Base-by-base conservation (phyloP, 768 basidiomycete genomes). In the Psilocybe cubensis region DNA sequence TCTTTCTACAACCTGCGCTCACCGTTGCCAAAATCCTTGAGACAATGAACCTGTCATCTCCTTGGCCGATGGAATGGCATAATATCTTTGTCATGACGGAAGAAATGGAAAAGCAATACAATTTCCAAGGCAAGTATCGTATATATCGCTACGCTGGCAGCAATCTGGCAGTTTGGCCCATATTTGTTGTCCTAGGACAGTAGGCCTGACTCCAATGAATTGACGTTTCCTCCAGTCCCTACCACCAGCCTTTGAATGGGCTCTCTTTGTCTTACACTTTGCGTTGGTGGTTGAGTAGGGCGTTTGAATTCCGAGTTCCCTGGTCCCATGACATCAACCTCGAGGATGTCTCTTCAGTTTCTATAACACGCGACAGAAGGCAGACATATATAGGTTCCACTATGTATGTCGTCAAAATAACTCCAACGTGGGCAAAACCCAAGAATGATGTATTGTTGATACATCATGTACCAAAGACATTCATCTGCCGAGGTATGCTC, bases 361-460 rank as follows among this genome's bases (percentile, higher is more conserved):
- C 11, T 48, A 14, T 18, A 48, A 14, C 46, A 48, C 46, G 46
- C 46, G 46, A 48, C n/a, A 48, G 28, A 25, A n/a, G n/a, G n/a
- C n/a, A n/a, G n/a, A n/a, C n/a, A n/a, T 28, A 48, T 48, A 33
- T 20, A 48, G 3, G 46, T 20, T n/a, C 3, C 14, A 20, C 17
- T 18, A 18, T 8, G 27, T 48, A 4, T 31, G 17, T 18, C n/a
- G 14, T 46, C 31, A 11, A 21, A 50, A 50, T 50, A 38, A 50
- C 49, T 31, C 29, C 45, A 46, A 46, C 14, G 28, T 48, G 27
- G 27, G 27, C 6, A 10, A 12, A 46, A n/a, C n/a, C 8, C 46
- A 48, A 48, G 46, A 48, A 48, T 48, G 46, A 48, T 48, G 27
- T 29, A 48, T 48, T 48, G 27, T 48, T 48, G 46, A 48, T 48